Evolutionary conservation across 805 yeast genomes (phyloP).

Genomic region (Maudiozyma bulderi): DNA sequence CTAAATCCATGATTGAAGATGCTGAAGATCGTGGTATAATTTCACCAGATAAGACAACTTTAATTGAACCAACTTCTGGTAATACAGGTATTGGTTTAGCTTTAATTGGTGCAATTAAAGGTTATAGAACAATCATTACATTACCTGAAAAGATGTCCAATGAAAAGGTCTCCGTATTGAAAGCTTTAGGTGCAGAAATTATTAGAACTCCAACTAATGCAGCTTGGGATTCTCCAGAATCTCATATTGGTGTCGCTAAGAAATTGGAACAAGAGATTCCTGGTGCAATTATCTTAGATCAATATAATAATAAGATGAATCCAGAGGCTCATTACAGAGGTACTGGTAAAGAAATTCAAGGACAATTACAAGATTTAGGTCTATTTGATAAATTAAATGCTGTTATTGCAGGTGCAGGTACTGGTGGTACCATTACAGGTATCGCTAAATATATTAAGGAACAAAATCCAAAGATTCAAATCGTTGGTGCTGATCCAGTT

Average conservation of each 20-base stretch:
- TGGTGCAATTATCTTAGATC: constrained; percentile 75
- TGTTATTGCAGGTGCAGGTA: constrained; percentile 86
- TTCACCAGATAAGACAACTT: constrained; percentile 68
- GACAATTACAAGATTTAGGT: constrained; percentile 44
- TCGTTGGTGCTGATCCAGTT: constrained; percentile 77
- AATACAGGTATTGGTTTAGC: constrained; percentile 90
- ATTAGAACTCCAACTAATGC: constrained; percentile 88
- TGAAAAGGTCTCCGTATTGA: constrained; percentile 78
- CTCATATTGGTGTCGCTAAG: constrained; percentile 81
- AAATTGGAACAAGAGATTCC: constrained; percentile 76
- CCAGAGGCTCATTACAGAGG: constrained; percentile 79
- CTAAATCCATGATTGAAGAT: constrained; percentile 75
- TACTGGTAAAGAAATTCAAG: constrained; percentile 80
- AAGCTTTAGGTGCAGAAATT: constrained; percentile 85
- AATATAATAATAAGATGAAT: constrained; percentile 67
- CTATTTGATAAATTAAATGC: constrained; percentile 52
- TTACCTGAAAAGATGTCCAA: constrained; percentile 89
- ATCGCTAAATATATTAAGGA: constrained; percentile 68
- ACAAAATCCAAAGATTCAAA: constrained; percentile 48
- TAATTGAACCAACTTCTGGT: constrained; percentile 86
- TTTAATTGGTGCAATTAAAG: constrained; percentile 75
- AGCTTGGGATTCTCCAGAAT: constrained; percentile 87
- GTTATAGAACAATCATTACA: constrained; percentile 79
- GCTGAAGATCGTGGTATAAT: constrained; percentile 71
- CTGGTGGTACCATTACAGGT: constrained; percentile 88